Conservation (phyloP, 1,284 basidiomycete species). For the Pascua sp. region DNA sequence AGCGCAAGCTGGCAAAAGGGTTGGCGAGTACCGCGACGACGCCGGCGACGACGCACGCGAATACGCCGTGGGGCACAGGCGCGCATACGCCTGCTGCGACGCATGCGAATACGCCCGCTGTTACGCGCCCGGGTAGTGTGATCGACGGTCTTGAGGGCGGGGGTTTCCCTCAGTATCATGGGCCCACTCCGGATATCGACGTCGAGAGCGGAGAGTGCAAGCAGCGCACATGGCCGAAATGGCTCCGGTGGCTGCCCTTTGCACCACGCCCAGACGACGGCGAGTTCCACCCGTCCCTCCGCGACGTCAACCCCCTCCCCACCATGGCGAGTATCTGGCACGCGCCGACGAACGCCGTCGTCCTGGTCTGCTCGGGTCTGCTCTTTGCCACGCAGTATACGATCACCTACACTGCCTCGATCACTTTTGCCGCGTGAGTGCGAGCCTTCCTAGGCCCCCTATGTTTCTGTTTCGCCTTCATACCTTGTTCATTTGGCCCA, state of each 20-base stretch:
- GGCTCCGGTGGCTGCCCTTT: neutral
- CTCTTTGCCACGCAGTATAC: constrained; percentile 70
- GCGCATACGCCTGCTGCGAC: neutral
- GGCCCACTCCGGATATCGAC: neutral
- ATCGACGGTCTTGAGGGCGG: too few relatives aligned
- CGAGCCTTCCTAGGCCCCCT: constrained; percentile 16
- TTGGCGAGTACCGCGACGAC: constrained; percentile 30
- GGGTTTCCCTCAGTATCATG: neutral
- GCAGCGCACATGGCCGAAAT: neutral
- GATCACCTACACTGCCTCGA: constrained; percentile 64
- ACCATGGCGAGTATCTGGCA: constrained; percentile 61
- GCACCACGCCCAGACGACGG: constrained; percentile 25
- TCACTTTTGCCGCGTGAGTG: constrained; percentile 52
- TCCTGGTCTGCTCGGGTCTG: constrained; percentile 63
- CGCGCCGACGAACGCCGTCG: constrained; percentile 63
- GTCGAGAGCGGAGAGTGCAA: neutral
- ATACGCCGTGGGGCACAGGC: neutral
- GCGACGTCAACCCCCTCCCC: constrained; percentile 68
- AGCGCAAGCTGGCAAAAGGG: constrained; percentile 25
- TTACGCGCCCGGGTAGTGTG: too few relatives aligned
- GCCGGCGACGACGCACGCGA: constrained; percentile 21
- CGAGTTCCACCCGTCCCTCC: constrained; percentile 59
- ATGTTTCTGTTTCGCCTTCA: too few relatives aligned
- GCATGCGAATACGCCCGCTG: neutral
- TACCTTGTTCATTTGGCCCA: too few relatives aligned